Evolutionary conservation across 2,329 filamentous ascomycete genomes (phyloP).

Genomic region (Paradendryphiella salina): DNA sequence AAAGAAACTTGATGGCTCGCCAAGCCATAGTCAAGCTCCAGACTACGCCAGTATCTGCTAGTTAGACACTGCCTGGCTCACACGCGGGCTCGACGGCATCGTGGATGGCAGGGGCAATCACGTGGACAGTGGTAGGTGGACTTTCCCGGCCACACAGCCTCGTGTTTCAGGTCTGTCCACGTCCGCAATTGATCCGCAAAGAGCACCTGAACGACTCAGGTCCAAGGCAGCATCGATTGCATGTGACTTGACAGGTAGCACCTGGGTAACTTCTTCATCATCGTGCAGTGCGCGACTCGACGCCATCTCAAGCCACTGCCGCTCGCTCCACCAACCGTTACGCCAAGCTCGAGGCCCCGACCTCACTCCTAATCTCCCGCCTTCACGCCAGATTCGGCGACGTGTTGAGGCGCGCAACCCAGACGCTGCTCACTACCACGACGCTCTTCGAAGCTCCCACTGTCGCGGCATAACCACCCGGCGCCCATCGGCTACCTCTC

Average conservation of each 20-base stretch:
- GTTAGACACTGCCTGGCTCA: background rate
- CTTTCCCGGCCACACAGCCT: conserved; percentile 3
- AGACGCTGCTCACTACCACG: conserved; percentile 11
- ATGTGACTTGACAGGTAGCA: conserved; percentile 2
- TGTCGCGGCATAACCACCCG: background rate
- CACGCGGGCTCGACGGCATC: background rate
- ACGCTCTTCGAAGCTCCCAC: background rate
- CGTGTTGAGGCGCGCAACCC: conserved; percentile 31
- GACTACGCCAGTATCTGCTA: background rate
- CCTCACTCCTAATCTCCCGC: conserved; percentile 43
- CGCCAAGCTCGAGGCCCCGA: conserved; percentile 39
- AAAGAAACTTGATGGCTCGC: background rate
- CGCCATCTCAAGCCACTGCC: conserved; percentile 31
- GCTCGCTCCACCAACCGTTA: conserved; percentile 31
- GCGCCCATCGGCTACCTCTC: background rate
- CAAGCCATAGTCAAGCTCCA: background rate
- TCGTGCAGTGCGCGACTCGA: conserved; percentile 20
- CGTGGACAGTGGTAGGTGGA: conserved; percentile 11
- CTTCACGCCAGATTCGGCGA: conserved; percentile 27
- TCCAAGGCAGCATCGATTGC: conserved; percentile 1
- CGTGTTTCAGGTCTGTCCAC: conserved; percentile 20
- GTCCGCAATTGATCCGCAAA: conserved; percentile 4
- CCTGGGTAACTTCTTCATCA: conserved; percentile 4
- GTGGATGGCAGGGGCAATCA: conserved; percentile 15
- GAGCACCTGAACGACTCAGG: conserved; percentile 3